Evolutionary conservation across 1,284 basidiomycete species (phyloP).

Genomic region (Ganoderma sinense): DNA sequence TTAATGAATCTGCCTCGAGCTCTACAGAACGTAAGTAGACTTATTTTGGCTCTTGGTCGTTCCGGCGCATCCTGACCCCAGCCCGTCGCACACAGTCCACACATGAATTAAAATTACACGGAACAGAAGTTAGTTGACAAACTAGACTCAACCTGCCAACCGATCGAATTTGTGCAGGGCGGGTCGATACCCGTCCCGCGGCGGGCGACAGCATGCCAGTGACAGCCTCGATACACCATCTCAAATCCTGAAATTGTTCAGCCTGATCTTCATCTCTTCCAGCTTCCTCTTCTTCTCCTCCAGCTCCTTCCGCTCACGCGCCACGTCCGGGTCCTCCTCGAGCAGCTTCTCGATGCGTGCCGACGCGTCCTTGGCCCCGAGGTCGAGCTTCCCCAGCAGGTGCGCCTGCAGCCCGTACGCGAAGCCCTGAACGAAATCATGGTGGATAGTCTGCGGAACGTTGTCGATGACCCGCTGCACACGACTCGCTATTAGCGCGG

Average conservation of each 20-base stretch:
- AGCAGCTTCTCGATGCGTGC: conserved; percentile 47
- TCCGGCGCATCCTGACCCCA: too few relatives aligned
- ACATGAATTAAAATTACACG: too few relatives aligned
- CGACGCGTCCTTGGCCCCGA: conserved; percentile 25
- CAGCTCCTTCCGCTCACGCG: conserved; percentile 41
- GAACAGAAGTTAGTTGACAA: too few relatives aligned
- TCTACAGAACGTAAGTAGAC: too few relatives aligned
- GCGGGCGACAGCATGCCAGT: too few relatives aligned
- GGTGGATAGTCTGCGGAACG: conserved; percentile 59
- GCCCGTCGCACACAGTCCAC: too few relatives aligned
- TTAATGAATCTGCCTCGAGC: too few relatives aligned
- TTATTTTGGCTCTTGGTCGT: too few relatives aligned
- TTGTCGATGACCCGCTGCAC: conserved; percentile 61
- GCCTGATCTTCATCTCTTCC: conserved; percentile 44
- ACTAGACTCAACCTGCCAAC: too few relatives aligned
- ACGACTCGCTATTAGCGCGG: neutral
- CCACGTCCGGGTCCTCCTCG: conserved; percentile 50
- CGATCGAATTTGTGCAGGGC: too few relatives aligned
- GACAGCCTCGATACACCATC: too few relatives aligned
- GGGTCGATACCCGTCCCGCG: too few relatives aligned
- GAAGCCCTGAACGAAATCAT: conserved; percentile 52
- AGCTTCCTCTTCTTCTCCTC: conserved; percentile 40
- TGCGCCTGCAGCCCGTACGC: conserved; percentile 45
- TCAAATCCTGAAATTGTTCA: conserved; percentile 36
- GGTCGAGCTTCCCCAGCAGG: conserved; percentile 47